These are phyloP conservation scores for Crithidia fasciculata DNA, from an alignment of 208 protist genomes.

Conservation along the genomic window DNA sequence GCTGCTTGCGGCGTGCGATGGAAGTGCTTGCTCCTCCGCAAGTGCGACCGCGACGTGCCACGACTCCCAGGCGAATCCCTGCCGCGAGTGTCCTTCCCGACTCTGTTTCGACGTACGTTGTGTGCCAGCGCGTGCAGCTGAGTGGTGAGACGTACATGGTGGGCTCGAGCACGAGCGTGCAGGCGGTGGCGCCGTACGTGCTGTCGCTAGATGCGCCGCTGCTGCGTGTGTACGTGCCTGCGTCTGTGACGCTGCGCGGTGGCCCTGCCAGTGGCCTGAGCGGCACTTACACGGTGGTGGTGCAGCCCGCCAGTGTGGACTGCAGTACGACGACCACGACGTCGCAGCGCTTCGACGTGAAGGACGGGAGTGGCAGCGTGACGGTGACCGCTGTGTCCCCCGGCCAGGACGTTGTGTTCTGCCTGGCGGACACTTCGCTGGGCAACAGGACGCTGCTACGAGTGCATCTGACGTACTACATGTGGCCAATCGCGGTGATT, in stretches of 20 bases:
- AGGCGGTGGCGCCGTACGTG: constrained; percentile 41
- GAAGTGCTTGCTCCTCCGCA: constrained; percentile 20
- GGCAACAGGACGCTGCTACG: neutral
- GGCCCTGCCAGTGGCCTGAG: constrained; percentile 8
- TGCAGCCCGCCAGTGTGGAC: constrained; percentile 17
- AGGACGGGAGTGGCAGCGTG: constrained; percentile 12
- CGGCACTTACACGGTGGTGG: constrained; percentile 11
- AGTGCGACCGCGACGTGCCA: constrained; percentile 30
- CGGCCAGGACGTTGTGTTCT: constrained; percentile 30
- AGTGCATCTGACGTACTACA: constrained; percentile 53
- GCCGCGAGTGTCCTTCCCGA: constrained; percentile 23
- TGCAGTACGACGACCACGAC: constrained; percentile 30
- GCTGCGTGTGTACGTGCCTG: constrained; percentile 46
- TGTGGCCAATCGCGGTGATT: constrained; percentile 59
- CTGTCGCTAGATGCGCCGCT: constrained; percentile 21
- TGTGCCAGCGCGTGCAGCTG: constrained; percentile 53
- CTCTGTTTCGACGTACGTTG: constrained; percentile 39
- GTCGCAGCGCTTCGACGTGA: constrained; percentile 39
- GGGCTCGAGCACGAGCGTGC: constrained; percentile 39
- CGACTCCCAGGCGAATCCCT: constrained; percentile 16
- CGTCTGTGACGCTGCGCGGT: constrained; percentile 38
- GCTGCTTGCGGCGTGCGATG: constrained; percentile 49
- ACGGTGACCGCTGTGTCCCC: constrained; percentile 32
- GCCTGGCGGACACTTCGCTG: constrained; percentile 7
- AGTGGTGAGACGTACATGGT: constrained; percentile 11